Base-by-base conservation (phyloP, 2,329 filamentous ascomycete species). In the Hyphodiscus sp. region DNA sequence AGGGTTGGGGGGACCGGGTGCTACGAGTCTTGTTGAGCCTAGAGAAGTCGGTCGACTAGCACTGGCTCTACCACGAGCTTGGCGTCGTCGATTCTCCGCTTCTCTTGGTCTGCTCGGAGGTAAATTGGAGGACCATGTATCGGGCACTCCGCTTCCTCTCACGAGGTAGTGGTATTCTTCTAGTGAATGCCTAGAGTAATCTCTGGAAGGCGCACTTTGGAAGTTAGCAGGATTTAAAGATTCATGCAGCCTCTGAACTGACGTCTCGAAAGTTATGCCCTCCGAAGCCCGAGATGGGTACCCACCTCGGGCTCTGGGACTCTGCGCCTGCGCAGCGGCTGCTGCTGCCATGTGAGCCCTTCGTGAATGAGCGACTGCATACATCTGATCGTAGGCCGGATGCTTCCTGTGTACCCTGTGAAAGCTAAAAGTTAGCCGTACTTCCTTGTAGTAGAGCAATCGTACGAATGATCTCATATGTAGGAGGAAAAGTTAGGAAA, bases 61-160 rank as follows among this genome's bases (percentile, higher is more conserved):
- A 20, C 56, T 56, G 42, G 51, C 45, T 50, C 63, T 61, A 29
- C 61, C 61, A 44, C 63, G 58, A 33, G 54, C 46, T 42, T 55
- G 55, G 10, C 58, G 63, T 52, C 63, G 54, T 53, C 64, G 48
- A 42, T 42, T 57, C 44, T 65, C 62, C 29, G 57, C 59, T 41
- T 65, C 63, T 15, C 30, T 47, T 4, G 51, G 52, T 42, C 38
- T 38, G 26, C 41, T 54, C 16, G 51, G 42, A 9, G 54, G 50
- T 19, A 53, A 42, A 45, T 59, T 50, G 20, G 26, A 51, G 20
- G 26, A 47, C 56, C 52, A 62, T 20, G 45, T 20, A 1, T 56
- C 55, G n/a, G 51, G 30, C 29, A 49, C 44, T 41, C 53, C 54
- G 30, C 54, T 58, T 8, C 29, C 29, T n/a, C 20, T 26, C 18